Conservation (phyloP, 345 rosid genomes). For the Linum lewisii region DNA sequence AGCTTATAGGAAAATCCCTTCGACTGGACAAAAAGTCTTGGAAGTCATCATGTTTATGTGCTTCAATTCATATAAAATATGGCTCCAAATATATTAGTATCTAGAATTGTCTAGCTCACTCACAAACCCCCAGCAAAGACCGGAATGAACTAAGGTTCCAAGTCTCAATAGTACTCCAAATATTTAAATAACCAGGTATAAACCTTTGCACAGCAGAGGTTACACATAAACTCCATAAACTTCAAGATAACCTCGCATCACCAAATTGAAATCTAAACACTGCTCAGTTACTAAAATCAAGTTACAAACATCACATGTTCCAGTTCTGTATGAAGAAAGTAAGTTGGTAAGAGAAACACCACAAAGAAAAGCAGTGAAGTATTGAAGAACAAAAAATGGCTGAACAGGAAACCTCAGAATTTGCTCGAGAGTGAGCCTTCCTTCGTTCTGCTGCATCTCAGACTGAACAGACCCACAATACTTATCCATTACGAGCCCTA, state of each 20-base stretch:
- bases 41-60: neutral
- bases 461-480: constrained; percentile 82
- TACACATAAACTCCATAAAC: neutral
- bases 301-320: neutral
- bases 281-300: neutral
- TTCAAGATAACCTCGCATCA: neutral
- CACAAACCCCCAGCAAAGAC: neutral
- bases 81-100: neutral
- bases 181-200: neutral
- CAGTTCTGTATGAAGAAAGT: neutral
- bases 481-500: constrained; percentile 72
- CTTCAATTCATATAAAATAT: neutral
- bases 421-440: constrained; percentile 93
- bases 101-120: too few species aligned
- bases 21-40: neutral
- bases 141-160: neutral
- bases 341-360: too few species aligned
- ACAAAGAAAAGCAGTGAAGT: neutral
- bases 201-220: neutral
- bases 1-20: neutral
- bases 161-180: too few species aligned
- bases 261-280: neutral
- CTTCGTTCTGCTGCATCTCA: constrained; percentile 82
- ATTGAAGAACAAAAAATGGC: neutral
- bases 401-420: constrained; percentile 55